Evolutionary conservation across 805 yeast species (phyloP).

Genomic region (Nadsonia fulvescens): DNA sequence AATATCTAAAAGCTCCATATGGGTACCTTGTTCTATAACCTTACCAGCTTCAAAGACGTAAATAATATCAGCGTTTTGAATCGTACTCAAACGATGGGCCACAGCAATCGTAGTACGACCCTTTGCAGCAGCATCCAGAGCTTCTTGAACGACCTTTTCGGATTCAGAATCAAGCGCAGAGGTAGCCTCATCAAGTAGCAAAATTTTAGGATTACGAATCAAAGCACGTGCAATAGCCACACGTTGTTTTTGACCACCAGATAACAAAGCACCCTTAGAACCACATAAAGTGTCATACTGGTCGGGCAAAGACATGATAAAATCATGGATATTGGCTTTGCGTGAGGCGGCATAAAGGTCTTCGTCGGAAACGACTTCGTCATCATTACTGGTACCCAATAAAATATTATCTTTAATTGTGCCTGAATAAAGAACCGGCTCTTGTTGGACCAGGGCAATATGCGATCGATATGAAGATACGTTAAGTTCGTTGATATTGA

Average conservation of each 20-base stretch:
- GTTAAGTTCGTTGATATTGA: slow-evolving; percentile 29
- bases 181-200: slow-evolving; percentile 54
- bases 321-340: slow-evolving; percentile 42
- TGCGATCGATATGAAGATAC: slow-evolving; percentile 30
- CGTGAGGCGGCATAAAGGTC: slow-evolving; percentile 28
- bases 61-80: slow-evolving; percentile 42
- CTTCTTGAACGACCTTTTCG: slow-evolving; percentile 57
- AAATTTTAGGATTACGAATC: slow-evolving; percentile 43
- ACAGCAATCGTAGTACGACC: slow-evolving; percentile 70
- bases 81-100: slow-evolving; percentile 68
- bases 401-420: slow-evolving; percentile 36
- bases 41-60: slow-evolving; percentile 43
- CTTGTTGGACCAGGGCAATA: slow-evolving; percentile 46
- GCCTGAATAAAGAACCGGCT: slow-evolving; percentile 39
- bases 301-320: slow-evolving; percentile 36
- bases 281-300: slow-evolving; percentile 43
- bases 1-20: slow-evolving; percentile 26
- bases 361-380: slow-evolving; percentile 20
- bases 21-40: slow-evolving; percentile 42
- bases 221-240: slow-evolving; percentile 61
- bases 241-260: slow-evolving; percentile 68
- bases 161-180: slow-evolving; percentile 53
- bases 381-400: slow-evolving; percentile 25
- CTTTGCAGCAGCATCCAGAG: slow-evolving; percentile 46
- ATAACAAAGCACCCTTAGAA: slow-evolving; percentile 35